phyloP scores from a whole-genome alignment of 1,139 yeast genomes.

The Protomyces arabidopsidicola region DNA sequence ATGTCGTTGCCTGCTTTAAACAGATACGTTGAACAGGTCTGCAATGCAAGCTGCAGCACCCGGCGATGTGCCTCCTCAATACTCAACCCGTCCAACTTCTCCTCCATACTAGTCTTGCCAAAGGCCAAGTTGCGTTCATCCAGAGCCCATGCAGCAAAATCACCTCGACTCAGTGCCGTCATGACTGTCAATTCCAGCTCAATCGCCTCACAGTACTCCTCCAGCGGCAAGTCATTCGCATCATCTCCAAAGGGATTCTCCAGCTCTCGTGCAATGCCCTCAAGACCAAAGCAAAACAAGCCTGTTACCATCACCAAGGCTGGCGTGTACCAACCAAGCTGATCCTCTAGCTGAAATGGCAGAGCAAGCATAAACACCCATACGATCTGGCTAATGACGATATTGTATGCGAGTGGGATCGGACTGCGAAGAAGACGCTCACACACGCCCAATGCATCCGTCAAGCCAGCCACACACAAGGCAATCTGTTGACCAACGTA shows the following conservation, averaged over 20 bases:
- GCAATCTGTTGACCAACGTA: neutral
- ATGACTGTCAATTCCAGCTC: neutral
- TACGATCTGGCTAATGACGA: conserved; percentile 31
- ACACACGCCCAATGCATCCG: conserved; percentile 1
- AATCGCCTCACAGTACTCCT: conserved; percentile 3
- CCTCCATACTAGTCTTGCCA: neutral
- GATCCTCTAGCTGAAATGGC: conserved; percentile 31
- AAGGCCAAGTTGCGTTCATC: neutral
- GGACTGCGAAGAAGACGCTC: conserved; percentile 32
- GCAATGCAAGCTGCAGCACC: neutral
- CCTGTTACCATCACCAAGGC: conserved; percentile 31
- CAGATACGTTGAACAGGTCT: neutral
- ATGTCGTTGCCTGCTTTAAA: neutral
- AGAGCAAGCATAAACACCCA: conserved; percentile 32
- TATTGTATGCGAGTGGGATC: conserved; percentile 33
- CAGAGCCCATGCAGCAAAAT: neutral
- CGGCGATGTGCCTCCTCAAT: neutral
- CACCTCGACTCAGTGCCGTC: neutral
- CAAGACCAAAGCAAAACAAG: conserved; percentile 29
- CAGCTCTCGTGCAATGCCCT: conserved; percentile 1
- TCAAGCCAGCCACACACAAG: neutral
- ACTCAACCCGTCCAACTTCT: neutral
- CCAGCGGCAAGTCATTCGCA: neutral
- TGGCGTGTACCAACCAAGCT: conserved; percentile 31
- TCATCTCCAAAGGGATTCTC: conserved; percentile 4